Conservation (phyloP, 2,329 filamentous ascomycete genomes). For the Phaeophleospora eucalypticola region DNA sequence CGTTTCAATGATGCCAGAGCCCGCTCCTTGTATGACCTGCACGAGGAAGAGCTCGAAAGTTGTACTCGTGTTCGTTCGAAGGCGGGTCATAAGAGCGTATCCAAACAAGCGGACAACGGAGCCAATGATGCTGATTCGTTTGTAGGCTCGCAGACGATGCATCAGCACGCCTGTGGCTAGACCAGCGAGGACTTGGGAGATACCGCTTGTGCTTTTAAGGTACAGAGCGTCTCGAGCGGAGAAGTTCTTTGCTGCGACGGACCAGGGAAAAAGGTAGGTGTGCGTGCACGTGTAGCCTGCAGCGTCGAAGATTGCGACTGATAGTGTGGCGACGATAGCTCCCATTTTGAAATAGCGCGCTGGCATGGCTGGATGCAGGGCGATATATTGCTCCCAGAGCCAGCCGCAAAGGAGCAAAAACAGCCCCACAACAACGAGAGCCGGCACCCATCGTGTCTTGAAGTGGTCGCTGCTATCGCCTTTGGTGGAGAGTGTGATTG, state of each 20-base stretch:
- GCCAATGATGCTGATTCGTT: constrained; percentile 44
- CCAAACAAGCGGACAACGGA: constrained; percentile 44
- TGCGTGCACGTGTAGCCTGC: constrained; percentile 45
- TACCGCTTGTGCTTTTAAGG: constrained; percentile 33
- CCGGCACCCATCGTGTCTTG: constrained; percentile 45
- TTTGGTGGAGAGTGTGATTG: constrained; percentile 45
- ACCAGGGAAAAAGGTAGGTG: constrained; percentile 49
- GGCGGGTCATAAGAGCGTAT: constrained; percentile 50
- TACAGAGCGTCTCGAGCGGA: constrained; percentile 42
- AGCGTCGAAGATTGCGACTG: constrained; percentile 41
- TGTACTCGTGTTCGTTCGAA: constrained; percentile 43
- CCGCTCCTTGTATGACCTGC: constrained; percentile 48
- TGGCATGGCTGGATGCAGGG: constrained; percentile 45
- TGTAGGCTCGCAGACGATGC: constrained; percentile 43
- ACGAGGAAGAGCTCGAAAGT: constrained; percentile 46
- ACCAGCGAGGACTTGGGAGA: constrained; percentile 35
- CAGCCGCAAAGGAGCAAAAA: constrained; percentile 42
- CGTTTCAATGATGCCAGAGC: constrained; percentile 45
- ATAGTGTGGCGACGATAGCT: constrained; percentile 41
- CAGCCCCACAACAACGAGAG: constrained; percentile 43
- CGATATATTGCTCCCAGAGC: constrained; percentile 46
- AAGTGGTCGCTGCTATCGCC: constrained; percentile 36
- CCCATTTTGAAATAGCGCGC: constrained; percentile 43
- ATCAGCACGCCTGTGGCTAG: constrained; percentile 44
- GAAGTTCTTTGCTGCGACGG: constrained; percentile 41